phyloP scores from a whole-genome alignment of 139 green algal genomes.

The Picochlorum sp. region DNA sequence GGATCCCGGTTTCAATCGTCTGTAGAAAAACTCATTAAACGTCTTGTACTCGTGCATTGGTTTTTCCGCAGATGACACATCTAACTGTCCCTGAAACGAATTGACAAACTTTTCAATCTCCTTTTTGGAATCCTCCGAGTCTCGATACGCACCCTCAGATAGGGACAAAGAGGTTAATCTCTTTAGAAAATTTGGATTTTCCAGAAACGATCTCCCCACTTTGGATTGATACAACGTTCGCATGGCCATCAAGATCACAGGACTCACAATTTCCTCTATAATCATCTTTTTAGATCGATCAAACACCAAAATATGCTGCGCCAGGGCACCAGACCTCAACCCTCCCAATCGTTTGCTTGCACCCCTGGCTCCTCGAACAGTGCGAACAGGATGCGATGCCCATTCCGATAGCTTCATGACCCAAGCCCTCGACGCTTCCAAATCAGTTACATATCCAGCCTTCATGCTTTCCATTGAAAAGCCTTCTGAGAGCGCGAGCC shows the following conservation, averaged over 20 bases:
- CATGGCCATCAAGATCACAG: slow-evolving; percentile 34
- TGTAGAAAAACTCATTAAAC: slow-evolving; percentile 65
- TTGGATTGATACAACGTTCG: slow-evolving; percentile 37
- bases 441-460: slow-evolving; percentile 32
- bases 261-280: slow-evolving; percentile 30
- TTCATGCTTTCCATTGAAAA: background rate
- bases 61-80: slow-evolving; percentile 21
- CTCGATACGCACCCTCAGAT: background rate
- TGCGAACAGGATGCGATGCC: slow-evolving; percentile 27
- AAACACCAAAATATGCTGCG: slow-evolving; percentile 37
- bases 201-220: slow-evolving; percentile 23
- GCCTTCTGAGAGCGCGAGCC: slow-evolving; percentile 2
- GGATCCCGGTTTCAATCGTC: slow-evolving; percentile 38
- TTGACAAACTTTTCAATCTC: slow-evolving; percentile 28
- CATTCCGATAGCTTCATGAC: slow-evolving; percentile 41
- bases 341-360: slow-evolving; percentile 20
- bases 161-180: background rate
- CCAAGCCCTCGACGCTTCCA: slow-evolving; percentile 32
- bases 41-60: slow-evolving; percentile 38
- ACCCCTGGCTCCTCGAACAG: background rate
- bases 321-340: slow-evolving; percentile 18
- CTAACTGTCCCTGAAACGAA: slow-evolving; percentile 29
- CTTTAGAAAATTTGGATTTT: slow-evolving; percentile 8
- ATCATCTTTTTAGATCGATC: slow-evolving; percentile 28
- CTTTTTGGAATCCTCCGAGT: slow-evolving; percentile 4